Evolutionary conservation across 805 yeast genomes (phyloP).

Genomic region (Tetrapisispora phaffii): DNA sequence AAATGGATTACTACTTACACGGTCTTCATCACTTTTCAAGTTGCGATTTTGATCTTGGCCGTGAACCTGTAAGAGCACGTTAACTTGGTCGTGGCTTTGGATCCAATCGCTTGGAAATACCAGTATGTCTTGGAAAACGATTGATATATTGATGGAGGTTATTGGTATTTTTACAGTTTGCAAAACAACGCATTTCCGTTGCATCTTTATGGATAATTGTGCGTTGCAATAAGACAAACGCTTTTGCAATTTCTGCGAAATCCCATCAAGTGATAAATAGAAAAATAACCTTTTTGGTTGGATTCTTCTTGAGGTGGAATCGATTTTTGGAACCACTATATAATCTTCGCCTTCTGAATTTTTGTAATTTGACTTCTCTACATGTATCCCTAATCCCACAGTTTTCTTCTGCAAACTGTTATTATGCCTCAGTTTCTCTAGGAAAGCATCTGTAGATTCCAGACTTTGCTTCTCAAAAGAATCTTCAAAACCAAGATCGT

Average conservation of each 20-base stretch:
- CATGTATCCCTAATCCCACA: not conserved
- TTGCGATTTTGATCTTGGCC: no score
- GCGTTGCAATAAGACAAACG: not conserved
- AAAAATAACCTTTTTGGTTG: not conserved
- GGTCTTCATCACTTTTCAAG: no score
- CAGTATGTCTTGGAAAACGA: not conserved
- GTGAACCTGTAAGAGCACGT: not conserved
- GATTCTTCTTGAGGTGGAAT: not conserved
- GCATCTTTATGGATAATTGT: not conserved
- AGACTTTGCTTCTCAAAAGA: not conserved
- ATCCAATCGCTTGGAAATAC: not conserved
- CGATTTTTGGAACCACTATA: no score
- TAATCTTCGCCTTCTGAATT: not conserved
- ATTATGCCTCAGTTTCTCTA: not conserved
- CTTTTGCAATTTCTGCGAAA: not conserved
- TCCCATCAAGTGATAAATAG: not conserved
- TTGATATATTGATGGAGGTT: not conserved
- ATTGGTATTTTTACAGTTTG: not conserved
- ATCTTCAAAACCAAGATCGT: not conserved
- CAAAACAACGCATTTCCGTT: not conserved
- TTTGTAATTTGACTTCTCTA: no score
- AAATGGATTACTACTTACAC: not conserved
- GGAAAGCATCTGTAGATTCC: not conserved
- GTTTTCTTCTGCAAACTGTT: not conserved
- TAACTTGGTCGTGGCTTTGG: not conserved